Evolutionary conservation across 495 filamentous ascomycete species (phyloP).

Genomic region (Daldinia grandis): DNA sequence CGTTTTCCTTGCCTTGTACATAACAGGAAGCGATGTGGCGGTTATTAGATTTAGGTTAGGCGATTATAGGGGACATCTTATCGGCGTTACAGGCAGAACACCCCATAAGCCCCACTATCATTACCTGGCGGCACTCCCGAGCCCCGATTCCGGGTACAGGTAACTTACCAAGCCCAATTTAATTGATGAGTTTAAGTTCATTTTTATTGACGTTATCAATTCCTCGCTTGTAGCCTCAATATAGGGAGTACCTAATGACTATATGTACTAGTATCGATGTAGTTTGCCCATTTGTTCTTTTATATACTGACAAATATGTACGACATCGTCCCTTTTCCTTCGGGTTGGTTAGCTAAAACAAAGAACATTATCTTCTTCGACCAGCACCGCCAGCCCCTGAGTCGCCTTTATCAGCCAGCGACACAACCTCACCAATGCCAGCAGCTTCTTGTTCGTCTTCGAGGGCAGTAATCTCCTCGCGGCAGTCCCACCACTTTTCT

Average conservation of each 20-base stretch:
- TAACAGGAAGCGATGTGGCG: neutral
- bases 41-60: neutral
- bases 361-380: constrained; percentile 61
- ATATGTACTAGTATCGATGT: neutral
- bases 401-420: constrained; percentile 73
- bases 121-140: neutral
- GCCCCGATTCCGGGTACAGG: too few relatives aligned
- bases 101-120: constrained; percentile 18
- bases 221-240: neutral
- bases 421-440: constrained; percentile 94
- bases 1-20: neutral
- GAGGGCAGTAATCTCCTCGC: constrained; percentile 90
- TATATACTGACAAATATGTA: neutral
- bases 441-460: constrained; percentile 97
- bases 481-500: constrained; percentile 98
- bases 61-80: constrained; percentile 1
- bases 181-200: neutral
- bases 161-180: too few relatives aligned
- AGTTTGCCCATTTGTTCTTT: neutral
- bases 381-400: constrained; percentile 63
- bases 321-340: too few relatives aligned
- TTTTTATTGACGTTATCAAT: neutral
- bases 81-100: constrained; percentile 3
- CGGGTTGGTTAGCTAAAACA: too few relatives aligned
- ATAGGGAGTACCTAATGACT: neutral